These are phyloP conservation scores for Gossypium rotundifolium DNA, from an alignment of 345 rosid genomes.

Conservation along the genomic window DNA sequence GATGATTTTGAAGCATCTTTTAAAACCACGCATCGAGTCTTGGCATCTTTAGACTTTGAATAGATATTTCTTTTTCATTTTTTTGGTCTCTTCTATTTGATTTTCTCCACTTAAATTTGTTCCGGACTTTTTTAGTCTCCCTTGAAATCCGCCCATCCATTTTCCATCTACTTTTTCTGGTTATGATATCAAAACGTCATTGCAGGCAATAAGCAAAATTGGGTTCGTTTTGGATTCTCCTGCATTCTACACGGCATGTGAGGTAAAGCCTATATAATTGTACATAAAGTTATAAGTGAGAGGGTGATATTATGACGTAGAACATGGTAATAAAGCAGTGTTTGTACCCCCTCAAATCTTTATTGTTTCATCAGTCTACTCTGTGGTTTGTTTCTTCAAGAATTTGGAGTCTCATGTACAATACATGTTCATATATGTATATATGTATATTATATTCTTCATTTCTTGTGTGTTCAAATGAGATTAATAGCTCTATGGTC, in stretches of 20 bases:
- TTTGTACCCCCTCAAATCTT: not conserved
- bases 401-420: not conserved
- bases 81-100: not conserved
- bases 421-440: not conserved
- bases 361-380: not conserved
- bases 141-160: not conserved
- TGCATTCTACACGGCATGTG: conserved; percentile 58
- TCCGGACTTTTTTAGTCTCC: not conserved
- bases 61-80: not conserved
- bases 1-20: conserved; percentile 1
- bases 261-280: conserved; percentile 33
- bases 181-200: conserved; percentile 13
- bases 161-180: not conserved
- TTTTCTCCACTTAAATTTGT: not conserved
- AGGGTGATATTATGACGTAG: not conserved
- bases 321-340: not conserved
- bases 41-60: not conserved
- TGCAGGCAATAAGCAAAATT: conserved; percentile 57
- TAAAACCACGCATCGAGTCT: not conserved
- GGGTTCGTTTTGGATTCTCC: conserved; percentile 65
- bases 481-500: not conserved
- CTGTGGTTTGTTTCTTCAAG: not conserved
- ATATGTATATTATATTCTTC: not conserved
- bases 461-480: not conserved
- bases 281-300: not conserved